These are phyloP conservation scores for Corymbia citriodora DNA, from an alignment of 441 rosid genomes.

Conservation along the genomic window DNA sequence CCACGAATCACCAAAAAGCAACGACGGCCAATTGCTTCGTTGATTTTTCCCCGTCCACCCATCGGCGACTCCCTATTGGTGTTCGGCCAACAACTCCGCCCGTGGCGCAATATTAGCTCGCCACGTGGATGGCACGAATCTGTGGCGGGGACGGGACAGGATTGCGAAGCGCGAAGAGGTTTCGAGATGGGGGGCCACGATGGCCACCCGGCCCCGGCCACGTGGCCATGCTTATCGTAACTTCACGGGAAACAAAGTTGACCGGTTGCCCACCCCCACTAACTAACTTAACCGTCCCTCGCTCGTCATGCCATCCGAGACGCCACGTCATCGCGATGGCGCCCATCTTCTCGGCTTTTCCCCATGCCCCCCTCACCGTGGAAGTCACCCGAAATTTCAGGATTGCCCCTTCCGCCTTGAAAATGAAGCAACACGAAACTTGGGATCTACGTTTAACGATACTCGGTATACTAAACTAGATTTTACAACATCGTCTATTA, in stretches of 20 bases:
- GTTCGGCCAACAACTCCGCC: not conserved
- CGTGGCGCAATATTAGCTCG: not conserved
- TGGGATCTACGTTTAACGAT: not conserved
- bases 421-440: not conserved
- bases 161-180: not conserved
- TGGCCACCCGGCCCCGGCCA: not conserved
- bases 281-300: not conserved
- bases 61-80: not conserved
- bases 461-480: not conserved
- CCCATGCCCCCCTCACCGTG: not conserved
- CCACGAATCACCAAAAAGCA: not conserved
- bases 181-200: not conserved
- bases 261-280: not conserved
- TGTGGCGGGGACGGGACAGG: not conserved
- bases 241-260: not conserved
- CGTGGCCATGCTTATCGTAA: not conserved
- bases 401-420: not conserved
- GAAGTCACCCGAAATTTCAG: not conserved
- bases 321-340: not conserved
- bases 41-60: not conserved
- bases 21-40: not conserved
- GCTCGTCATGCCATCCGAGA: not conserved
- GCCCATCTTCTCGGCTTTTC: not conserved
- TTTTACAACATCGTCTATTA: not conserved
- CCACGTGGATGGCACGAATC: not conserved